Conservation (phyloP, 2,329 filamentous ascomycete species). For the Ambrosiella xylebori region DNA sequence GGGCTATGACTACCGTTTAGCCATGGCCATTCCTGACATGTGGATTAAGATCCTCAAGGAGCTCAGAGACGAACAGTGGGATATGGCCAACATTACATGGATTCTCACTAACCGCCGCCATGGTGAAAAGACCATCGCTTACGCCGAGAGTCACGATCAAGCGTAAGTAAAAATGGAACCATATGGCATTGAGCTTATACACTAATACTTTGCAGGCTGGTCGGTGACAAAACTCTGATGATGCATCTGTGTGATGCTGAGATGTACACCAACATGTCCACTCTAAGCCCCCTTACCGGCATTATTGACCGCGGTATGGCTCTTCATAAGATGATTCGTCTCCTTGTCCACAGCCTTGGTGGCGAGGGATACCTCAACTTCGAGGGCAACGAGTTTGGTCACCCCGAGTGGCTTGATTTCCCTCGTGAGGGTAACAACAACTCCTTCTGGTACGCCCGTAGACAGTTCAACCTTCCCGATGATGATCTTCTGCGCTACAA, state of each 20-base stretch:
- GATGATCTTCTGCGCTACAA: slow-evolving; percentile 73
- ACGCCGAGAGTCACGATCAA: slow-evolving; percentile 94
- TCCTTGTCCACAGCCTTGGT: slow-evolving; percentile 78
- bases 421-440: slow-evolving; percentile 84
- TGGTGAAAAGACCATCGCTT: slow-evolving; percentile 95
- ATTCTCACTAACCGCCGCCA: slow-evolving; percentile 85
- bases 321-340: slow-evolving; percentile 92
- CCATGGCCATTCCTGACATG: slow-evolving; percentile 96
- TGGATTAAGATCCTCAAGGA: slow-evolving; percentile 99
- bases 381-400: slow-evolving; percentile 95
- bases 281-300: slow-evolving; percentile 63
- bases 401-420: slow-evolving; percentile 98
- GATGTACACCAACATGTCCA: slow-evolving; percentile 96
- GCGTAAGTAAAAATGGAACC: slow-evolving; percentile 44
- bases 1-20: slow-evolving; percentile 91
- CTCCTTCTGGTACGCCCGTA: slow-evolving; percentile 84
- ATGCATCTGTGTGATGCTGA: slow-evolving; percentile 97
- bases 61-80: slow-evolving; percentile 78
- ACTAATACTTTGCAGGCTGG: slow-evolving; percentile 41
- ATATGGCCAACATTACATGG: slow-evolving; percentile 68
- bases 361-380: slow-evolving; percentile 98
- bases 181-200: slow-evolving; percentile 11
- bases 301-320: slow-evolving; percentile 81
- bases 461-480: slow-evolving; percentile 84
- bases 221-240: slow-evolving; percentile 91